Conservation (phyloP, 306 rosid species). For the barrel medic (Medicago truncatula) region DNA sequence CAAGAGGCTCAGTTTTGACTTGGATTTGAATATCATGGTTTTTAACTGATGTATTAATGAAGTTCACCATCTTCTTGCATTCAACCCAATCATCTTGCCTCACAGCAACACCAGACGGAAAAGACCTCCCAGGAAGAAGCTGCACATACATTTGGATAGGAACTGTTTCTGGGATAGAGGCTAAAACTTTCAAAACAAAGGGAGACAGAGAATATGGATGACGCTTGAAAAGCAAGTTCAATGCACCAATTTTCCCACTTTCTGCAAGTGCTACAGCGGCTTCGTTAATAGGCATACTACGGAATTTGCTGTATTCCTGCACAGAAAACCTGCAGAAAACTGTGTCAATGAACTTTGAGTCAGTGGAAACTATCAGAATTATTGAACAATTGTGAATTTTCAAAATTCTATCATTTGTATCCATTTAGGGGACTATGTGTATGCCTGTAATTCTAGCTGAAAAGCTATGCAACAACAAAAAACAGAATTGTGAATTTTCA, state of each 20-base stretch:
- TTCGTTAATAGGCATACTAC: constrained; percentile 77
- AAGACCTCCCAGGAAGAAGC: constrained; percentile 94
- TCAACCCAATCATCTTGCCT: constrained; percentile 99
- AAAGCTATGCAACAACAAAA: constrained; percentile 10
- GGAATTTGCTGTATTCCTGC: constrained; percentile 90
- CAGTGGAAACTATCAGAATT: constrained; percentile 61
- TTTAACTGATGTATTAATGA: constrained; percentile 55
- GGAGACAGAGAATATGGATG: constrained; percentile 88
- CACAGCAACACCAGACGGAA: constrained; percentile 74
- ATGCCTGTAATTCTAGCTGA: constrained; percentile 11
- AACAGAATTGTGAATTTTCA: constrained; percentile 18
- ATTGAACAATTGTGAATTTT: constrained; percentile 29
- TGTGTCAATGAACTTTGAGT: constrained; percentile 69
- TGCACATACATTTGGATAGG: constrained; percentile 86
- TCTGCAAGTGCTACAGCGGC: constrained; percentile 80
- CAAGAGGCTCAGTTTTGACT: constrained; percentile 83
- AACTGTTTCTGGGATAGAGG: constrained; percentile 94
- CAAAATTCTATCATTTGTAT: constrained; percentile 29
- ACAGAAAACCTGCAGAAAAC: constrained; percentile 91
- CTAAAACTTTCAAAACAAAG: constrained; percentile 72
- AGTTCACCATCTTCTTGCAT: constrained; percentile 76
- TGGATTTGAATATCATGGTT: constrained; percentile 59
- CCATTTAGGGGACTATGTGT: constrained; percentile 19
- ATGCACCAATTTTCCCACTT: constrained; percentile 94
- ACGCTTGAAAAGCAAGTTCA: constrained; percentile 87